phyloP scores from a whole-genome alignment of 2,329 filamentous ascomycete genomes.

The Fusarium xylarioides region DNA sequence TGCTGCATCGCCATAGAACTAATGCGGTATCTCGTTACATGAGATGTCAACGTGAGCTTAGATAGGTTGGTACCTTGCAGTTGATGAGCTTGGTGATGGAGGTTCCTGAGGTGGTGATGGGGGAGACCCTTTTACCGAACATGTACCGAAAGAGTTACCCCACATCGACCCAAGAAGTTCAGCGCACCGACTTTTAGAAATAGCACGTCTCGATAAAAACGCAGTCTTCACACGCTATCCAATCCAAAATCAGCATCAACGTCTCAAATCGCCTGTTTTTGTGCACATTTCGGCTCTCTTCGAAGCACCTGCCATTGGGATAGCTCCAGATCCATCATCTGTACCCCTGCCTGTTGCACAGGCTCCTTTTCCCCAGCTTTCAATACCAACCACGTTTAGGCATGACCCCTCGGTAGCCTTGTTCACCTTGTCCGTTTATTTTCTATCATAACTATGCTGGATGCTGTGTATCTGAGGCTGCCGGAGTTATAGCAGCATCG shows the following conservation, averaged over 20 bases:
- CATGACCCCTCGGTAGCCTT: conserved; percentile 55
- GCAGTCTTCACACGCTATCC: conserved; percentile 41
- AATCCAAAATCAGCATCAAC: conserved; percentile 29
- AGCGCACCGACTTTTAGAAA: conserved; percentile 53
- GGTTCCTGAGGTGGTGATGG: background rate
- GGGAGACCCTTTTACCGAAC: conserved; percentile 17
- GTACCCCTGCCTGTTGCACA: conserved; percentile 17
- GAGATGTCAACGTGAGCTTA: background rate
- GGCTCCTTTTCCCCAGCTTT: conserved; percentile 28
- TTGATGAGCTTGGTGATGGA: background rate
- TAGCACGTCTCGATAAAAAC: conserved; percentile 50
- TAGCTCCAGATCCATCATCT: conserved; percentile 19
- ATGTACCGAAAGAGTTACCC: conserved; percentile 40
- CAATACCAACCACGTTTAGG: conserved; percentile 39
- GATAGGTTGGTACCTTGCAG: background rate
- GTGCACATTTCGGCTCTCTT: background rate
- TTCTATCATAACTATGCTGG: conserved; percentile 53
- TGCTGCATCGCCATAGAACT: background rate
- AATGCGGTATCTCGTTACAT: background rate
- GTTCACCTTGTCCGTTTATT: conserved; percentile 43
- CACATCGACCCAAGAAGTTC: conserved; percentile 51
- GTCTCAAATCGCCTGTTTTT: conserved; percentile 5
- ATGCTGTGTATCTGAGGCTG: conserved; percentile 54
- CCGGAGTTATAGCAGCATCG: conserved; percentile 55
- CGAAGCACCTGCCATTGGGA: background rate